Evolutionary conservation across 495 filamentous ascomycete species (phyloP).

Genomic region (Pseudoneurospora amorphoporcata): DNA sequence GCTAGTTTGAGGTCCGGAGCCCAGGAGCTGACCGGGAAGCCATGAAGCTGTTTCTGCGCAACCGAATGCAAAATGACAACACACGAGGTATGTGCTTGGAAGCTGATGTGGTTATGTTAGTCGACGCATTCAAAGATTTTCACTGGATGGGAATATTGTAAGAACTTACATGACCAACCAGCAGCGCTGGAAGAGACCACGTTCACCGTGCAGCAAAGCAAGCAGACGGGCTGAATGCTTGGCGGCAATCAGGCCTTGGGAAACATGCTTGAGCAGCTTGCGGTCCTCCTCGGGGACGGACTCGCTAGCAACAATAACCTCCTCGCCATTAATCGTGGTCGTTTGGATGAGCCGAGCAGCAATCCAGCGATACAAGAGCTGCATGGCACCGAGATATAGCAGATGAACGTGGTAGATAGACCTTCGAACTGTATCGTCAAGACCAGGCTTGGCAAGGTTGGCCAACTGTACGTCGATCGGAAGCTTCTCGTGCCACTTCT

Average conservation of each 20-base stretch:
- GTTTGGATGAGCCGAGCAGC: conserved; percentile 13
- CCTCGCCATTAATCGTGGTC: not conserved
- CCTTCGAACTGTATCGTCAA: conserved; percentile 7
- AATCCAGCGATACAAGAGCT: conserved; percentile 24
- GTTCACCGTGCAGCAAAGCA: conserved; percentile 14
- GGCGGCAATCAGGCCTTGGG: conserved; percentile 16
- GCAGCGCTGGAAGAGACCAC: conserved; percentile 20
- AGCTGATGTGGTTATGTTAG: conserved; percentile 6
- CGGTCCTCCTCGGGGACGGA: not conserved
- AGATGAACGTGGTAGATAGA: conserved; percentile 24
- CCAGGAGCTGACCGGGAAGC: conserved; percentile 10
- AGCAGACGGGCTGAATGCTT: conserved; percentile 19
- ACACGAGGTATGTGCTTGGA: conserved; percentile 23
- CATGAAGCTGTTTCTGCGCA: conserved; percentile 20
- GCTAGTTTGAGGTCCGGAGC: conserved; percentile 15
- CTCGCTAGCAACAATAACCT: not conserved
- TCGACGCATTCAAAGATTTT: not conserved
- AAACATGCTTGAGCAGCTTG: conserved; percentile 1
- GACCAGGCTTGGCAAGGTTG: conserved; percentile 6
- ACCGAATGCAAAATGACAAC: conserved; percentile 19
- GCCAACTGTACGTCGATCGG: conserved; percentile 5
- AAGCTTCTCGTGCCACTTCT: conserved; percentile 1
- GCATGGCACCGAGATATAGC: conserved; percentile 23
- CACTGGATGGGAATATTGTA: not conserved
- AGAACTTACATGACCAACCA: conserved; percentile 25